Evolutionary conservation across 2,329 filamentous ascomycete species (phyloP), one percentile per base, ranked within the genome.

Genomic region (Sporothrix sp.): DNA sequence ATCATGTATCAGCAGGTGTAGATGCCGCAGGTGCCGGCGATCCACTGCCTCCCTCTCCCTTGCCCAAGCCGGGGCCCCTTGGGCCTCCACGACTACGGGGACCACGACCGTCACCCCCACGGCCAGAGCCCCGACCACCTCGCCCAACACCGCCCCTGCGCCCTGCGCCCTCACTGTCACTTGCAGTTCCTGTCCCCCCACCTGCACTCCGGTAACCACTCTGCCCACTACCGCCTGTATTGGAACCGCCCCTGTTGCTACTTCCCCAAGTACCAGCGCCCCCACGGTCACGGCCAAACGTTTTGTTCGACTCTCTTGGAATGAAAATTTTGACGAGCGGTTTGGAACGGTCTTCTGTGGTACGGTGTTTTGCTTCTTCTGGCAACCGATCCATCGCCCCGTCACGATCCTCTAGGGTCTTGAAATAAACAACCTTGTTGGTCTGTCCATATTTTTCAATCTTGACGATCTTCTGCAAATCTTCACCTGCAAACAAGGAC

Each of bases 361-460:
- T 77, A 57, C 79, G 77, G 56, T 81, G 85, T 74, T 90, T 91
- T 60, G 84, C 75, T 38, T 93, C 87, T 13, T 82, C 76, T 5
- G 87, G 79, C 52, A 94, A 75, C 57, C 81, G 82, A 37, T 81
- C 78, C 61, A 95, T 76, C 30, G 89, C 87, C 30, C 76, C 79
- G 60, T 90, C 86, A 62, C 91, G 87, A 45, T 95, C 87, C 58
- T 94, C 85, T 3, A 73, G 63, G 2, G 76, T 86, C 63, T 84
- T 81, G 70, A 97, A 97, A 58, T 90, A 84, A 23, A 87, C 88
- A 45, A 95, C 87, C 69, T 84, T 90, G 71, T 88, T 88, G 55
- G 81, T 81, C 61, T 81, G 81, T 33, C 84, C 84, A 71, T 82
- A 86, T 68, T 87, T 90, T 61, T 88, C 83, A 46, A 91, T 75